Evolutionary conservation across 805 yeast genomes (phyloP), one percentile per base, ranked within the genome.

Genomic region (Yarrowia sp.): DNA sequence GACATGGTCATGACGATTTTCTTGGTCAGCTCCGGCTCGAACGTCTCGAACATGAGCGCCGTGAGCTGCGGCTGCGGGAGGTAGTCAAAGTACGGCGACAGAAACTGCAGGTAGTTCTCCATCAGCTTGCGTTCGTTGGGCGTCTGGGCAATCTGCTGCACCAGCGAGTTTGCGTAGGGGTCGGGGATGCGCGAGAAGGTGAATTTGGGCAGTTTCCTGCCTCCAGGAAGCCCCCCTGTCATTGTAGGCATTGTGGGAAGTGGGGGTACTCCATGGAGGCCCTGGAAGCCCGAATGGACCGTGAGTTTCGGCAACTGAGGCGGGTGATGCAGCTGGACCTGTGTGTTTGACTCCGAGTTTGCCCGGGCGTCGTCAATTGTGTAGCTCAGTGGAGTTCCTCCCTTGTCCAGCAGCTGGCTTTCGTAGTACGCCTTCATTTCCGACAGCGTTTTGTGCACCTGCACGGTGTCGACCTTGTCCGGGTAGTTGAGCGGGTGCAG

Each of bases 1-100:
- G 66, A 61, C 66, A 61, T 61, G 15, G 66, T 61, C 55, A 61
- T 30, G 40, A 61, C 53, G 14, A 61, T 61, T 38, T 36, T 61
- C 55, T 61, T 61, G n/a, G 66, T 61, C 10, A 61, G 55, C 36
- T 61, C 66, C 12, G 66, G 53, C 33, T 61, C 66, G 15, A 61
- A 46, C 24, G 53, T 46, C 38, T 61, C 66, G 20, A 61, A 61
- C 34, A 61, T 46, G 13, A 61, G 66, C 2, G 66, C 34, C 2
- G 66, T 61, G 38, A 61, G 46, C 44, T 47, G 53, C 10, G 66
- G 66, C n/a, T 61, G 66, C 14, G 66, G 66, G 10, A 61, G 55
- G 10, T 61, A 61, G 55, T 61, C 66, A 34, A 61, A 47, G 24
- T 61, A 61, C 14, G 66, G 66, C 36, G 55, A 46, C 43, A 61